These are phyloP conservation scores for Phaeosphaeriaceae sp. DNA, from an alignment of 2,329 filamentous ascomycete genomes.

Conservation along the genomic window DNA sequence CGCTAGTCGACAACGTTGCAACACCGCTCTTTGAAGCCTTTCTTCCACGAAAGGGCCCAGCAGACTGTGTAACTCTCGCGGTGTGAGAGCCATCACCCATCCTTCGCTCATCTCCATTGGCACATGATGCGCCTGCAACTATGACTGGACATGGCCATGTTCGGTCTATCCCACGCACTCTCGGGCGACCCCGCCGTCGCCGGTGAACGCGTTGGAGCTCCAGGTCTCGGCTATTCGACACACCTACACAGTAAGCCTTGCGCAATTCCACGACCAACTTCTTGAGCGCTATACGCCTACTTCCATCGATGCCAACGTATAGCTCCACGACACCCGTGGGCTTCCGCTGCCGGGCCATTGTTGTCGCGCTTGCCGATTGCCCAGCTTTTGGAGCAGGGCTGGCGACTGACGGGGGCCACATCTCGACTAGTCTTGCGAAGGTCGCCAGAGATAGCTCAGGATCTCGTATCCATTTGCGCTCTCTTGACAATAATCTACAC, in stretches of 20 bases:
- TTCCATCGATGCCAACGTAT: constrained; percentile 1
- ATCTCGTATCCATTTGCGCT: constrained; percentile 5
- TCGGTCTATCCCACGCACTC: constrained; percentile 11
- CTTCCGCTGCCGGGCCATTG: constrained; percentile 11
- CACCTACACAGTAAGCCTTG: constrained; percentile 10
- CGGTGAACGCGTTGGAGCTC: constrained; percentile 15
- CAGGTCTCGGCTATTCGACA: constrained; percentile 18
- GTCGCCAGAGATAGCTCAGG: constrained; percentile 1
- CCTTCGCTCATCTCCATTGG: constrained; percentile 10
- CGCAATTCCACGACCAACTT: constrained; percentile 1
- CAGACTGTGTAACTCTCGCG: constrained; percentile 24
- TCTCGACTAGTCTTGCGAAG: constrained; percentile 5
- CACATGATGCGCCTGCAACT: constrained; percentile 7
- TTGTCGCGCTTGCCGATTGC: constrained; percentile 7
- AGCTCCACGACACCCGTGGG: constrained; percentile 7
- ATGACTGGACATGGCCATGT: constrained; percentile 8
- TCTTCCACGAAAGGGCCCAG: constrained; percentile 12
- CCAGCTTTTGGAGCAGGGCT: constrained; percentile 7
- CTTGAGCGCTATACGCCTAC: background rate
- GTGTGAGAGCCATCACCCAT: constrained; percentile 37
- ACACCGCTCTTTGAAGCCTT: constrained; percentile 36
- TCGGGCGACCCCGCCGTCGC: constrained; percentile 16
- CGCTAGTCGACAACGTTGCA: constrained; percentile 11
- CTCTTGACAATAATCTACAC: background rate
- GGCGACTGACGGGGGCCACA: constrained; percentile 5